Evolutionary conservation across 495 filamentous ascomycete species (phyloP), one percentile per base, ranked within the genome.

Genomic region (Hypoxylon crocopeplum): DNA sequence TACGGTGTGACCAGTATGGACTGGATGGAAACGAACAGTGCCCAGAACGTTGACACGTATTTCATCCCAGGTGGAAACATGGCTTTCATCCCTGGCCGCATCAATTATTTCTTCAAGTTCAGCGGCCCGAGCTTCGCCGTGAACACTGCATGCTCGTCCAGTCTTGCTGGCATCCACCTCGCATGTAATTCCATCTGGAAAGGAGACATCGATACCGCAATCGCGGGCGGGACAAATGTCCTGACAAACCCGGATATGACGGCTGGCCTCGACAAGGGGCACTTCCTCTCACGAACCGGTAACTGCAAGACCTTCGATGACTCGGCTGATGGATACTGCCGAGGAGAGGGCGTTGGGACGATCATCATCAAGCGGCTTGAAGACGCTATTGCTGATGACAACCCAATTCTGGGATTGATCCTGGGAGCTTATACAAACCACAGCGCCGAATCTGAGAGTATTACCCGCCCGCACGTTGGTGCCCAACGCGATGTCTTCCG

Each of bases 1-100:
- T 37, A 37, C 22, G 51, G 51, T n/a, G 21, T 29, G 60, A 90
- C 88, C 5, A 89, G 85, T 66, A 87, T 91, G 51, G 90, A 93
- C 59, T 93, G 88, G 75, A 79, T 84, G 71, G 89, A 92, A 53
- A 85, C 52, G 48, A 91, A 91, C 68, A 85, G 83, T 36, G 83
- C 83, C 21, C 84, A 92, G 59, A 86, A 91, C 52, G 82, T 92
- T 53, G 89, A 90, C 67, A 92, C 89, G 4, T 92, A 92, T 62
- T 91, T 86, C 69, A 91, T 92, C 61, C 85, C 90, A 1, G 90
- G 90, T 37, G 88, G 86, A 34, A 84, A 87, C 24, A 80, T 88
- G 46, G 89, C 90, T 11, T 93, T 93, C 62, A 0, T 85, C 82
- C 51, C 85, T 5, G 32, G 32, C 3, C 32, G 32, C 12, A 34